Percentiles rank a stretch among this genome's conserved stretches.
Evolutionary conservation across 2,329 filamentous ascomycete genomes (phyloP).

Genomic region (Lachnellula occidentalis): DNA sequence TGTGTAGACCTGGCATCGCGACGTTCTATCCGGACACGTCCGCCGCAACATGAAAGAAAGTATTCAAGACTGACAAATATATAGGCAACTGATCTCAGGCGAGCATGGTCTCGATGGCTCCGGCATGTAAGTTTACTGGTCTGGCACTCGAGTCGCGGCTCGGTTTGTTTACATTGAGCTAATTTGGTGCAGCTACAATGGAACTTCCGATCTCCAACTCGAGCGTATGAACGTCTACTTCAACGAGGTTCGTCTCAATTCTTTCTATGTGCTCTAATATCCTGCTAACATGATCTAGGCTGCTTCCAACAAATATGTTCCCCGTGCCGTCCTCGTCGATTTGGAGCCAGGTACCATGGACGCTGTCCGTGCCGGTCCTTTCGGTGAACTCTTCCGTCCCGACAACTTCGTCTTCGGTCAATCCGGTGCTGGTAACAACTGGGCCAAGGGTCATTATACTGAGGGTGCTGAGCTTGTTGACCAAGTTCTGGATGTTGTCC

Average conservation of each 20-base stretch:
- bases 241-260: conserved; percentile 61
- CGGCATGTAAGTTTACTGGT: conserved; percentile 68
- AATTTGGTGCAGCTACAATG: conserved; percentile 70
- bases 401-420: conserved; percentile 99
- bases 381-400: conserved; percentile 98
- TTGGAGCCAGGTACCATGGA: conserved; percentile 99
- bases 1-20: conserved; percentile 39
- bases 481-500: conserved; percentile 96
- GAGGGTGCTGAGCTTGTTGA: conserved; percentile 99
- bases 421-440: conserved; percentile 99
- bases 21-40: conserved; percentile 13
- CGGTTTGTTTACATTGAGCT: conserved; percentile 14
- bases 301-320: conserved; percentile 97
- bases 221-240: conserved; percentile 99
- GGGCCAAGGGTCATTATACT: conserved; percentile 99
- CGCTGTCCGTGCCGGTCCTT: conserved; percentile 94
- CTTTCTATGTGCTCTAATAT: background rate
- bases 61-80: conserved; percentile 35
- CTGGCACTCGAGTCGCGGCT: background rate
- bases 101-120: conserved; percentile 97
- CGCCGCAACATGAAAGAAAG: conserved; percentile 29
- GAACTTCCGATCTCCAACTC: conserved; percentile 96
- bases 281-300: conserved; percentile 52
- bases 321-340: conserved; percentile 98
- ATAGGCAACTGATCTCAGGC: conserved; percentile 74